Evolutionary conservation across 2,329 filamentous ascomycete genomes (phyloP).

Genomic region (Epichloe coenophiala): DNA sequence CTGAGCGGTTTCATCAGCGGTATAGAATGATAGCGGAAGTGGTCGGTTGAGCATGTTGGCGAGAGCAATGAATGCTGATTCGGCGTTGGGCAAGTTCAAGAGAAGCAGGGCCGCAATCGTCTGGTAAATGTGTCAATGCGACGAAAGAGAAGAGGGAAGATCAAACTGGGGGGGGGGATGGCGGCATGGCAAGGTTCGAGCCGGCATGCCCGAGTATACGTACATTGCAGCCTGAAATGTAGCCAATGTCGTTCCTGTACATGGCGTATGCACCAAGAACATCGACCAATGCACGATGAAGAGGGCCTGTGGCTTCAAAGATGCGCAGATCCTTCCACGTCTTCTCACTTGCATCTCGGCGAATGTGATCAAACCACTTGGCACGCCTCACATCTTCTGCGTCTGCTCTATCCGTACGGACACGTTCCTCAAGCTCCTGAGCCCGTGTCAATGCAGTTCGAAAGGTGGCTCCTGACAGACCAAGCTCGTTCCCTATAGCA

Average conservation of each 20-base stretch:
- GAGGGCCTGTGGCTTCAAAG: conserved; percentile 51
- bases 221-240: conserved; percentile 61
- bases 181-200: no score
- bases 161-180: no score
- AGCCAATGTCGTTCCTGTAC: conserved; percentile 73
- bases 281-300: conserved; percentile 55
- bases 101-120: conserved; percentile 61
- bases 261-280: conserved; percentile 67
- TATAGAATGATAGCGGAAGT: conserved; percentile 61
- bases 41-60: conserved; percentile 69
- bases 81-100: conserved; percentile 52
- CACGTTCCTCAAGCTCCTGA: conserved; percentile 43
- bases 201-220: conserved; percentile 21
- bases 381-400: conserved; percentile 41
- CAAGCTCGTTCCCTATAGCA: conserved; percentile 62
- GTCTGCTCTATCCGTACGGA: conserved; percentile 35
- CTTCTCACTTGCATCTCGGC: conserved; percentile 44
- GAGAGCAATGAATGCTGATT: conserved; percentile 55
- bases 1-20: conserved; percentile 55
- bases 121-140: conserved; percentile 23
- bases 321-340: conserved; percentile 63
- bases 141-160: not conserved
- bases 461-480: conserved; percentile 53
- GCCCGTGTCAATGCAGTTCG: conserved; percentile 57
- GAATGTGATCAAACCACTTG: conserved; percentile 50